Evolutionary conservation across 2,329 filamentous ascomycete species (phyloP).

Genomic region (Arthrobotrys sphaeroides): DNA sequence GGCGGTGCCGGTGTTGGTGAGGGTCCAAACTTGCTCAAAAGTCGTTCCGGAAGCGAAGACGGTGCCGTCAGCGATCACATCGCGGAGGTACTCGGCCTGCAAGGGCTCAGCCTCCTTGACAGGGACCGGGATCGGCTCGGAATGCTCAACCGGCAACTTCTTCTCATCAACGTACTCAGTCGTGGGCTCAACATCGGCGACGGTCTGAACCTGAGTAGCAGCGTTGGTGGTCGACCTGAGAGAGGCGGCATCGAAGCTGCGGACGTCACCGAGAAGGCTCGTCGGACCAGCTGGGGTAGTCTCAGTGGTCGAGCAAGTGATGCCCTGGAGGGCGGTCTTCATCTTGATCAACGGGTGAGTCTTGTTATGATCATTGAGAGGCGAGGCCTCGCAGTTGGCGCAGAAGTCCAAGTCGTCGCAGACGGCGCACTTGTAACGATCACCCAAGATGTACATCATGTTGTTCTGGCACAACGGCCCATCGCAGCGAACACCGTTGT

Average conservation of each 20-base stretch:
- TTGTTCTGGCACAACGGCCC: constrained; percentile 80
- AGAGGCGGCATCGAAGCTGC: constrained; percentile 32
- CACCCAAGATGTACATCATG: constrained; percentile 76
- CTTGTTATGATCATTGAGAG: constrained; percentile 84
- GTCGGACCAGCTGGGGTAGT: constrained; percentile 70
- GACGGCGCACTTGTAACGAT: constrained; percentile 95
- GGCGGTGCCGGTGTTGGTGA: constrained; percentile 81
- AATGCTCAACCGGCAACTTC: constrained; percentile 58
- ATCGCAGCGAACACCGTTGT: constrained; percentile 92
- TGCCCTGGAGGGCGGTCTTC: constrained; percentile 87
- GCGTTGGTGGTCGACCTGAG: constrained; percentile 63
- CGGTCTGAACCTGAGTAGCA: constrained; percentile 74
- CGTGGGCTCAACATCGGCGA: constrained; percentile 75
- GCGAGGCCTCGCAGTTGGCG: constrained; percentile 88
- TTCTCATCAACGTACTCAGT: constrained; percentile 61
- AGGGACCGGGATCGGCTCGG: constrained; percentile 56
- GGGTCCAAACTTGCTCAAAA: constrained; percentile 90
- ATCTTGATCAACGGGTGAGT: constrained; percentile 98
- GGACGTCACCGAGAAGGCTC: constrained; percentile 43
- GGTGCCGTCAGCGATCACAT: constrained; percentile 81
- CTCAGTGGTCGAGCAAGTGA: constrained; percentile 86
- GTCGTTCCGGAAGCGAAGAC: constrained; percentile 74
- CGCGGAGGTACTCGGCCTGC: constrained; percentile 77
- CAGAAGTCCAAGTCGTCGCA: constrained; percentile 97
- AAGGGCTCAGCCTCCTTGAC: constrained; percentile 61